A percentile compares a stretch with the other conserved stretches of the same genome.
Evolutionary conservation across 495 filamentous ascomycete genomes (phyloP).

Genomic region (Tuber melanosporum): DNA sequence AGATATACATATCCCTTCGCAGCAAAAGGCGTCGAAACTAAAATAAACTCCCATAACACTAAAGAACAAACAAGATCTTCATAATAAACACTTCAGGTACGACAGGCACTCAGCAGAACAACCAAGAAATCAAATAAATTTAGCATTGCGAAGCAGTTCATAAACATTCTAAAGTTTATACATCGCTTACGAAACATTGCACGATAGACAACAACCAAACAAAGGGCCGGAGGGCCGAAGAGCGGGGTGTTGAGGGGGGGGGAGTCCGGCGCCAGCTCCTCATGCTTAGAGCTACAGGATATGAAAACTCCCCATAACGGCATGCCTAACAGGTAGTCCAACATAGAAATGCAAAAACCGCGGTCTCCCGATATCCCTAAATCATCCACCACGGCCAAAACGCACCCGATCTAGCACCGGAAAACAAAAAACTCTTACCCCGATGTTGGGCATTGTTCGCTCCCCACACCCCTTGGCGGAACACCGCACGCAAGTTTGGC

Average conservation of each 20-base stretch:
- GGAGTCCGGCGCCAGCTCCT: neutral
- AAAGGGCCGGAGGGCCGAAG: neutral
- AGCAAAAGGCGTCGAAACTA: neutral
- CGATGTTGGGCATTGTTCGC: neutral
- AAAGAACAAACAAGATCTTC: neutral
- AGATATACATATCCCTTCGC: neutral
- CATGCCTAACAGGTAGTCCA: neutral
- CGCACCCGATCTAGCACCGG: neutral
- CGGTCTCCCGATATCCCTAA: neutral
- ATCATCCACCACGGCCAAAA: neutral
- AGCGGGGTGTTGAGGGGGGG: neutral
- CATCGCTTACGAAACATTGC: neutral
- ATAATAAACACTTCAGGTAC: neutral
- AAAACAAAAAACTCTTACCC: neutral
- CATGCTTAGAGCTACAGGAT: neutral
- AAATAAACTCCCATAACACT: neutral
- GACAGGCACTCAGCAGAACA: neutral
- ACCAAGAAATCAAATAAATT: neutral
- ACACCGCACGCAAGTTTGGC: neutral
- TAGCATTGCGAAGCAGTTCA: neutral
- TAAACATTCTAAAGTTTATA: neutral
- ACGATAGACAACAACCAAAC: neutral
- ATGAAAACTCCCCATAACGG: neutral
- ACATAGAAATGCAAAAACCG: neutral
- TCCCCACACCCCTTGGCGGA: neutral